Conservation (phyloP, 345 rosid genomes). For the Kernera saxatilis region DNA sequence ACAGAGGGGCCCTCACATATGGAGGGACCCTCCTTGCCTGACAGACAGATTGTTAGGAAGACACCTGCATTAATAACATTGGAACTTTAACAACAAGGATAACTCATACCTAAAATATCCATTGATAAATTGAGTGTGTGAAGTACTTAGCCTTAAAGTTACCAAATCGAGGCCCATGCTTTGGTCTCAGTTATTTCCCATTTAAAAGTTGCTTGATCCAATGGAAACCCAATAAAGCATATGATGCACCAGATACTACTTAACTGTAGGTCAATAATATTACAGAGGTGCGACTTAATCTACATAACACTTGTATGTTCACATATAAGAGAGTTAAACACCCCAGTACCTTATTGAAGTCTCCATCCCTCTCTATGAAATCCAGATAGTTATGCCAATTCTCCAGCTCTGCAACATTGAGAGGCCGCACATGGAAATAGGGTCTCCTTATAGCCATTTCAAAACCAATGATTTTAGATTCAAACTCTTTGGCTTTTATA, state of each 20-base stretch:
- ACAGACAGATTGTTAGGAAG: constrained; percentile 94
- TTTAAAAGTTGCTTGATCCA: constrained; percentile 96
- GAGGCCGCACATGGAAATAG: constrained; percentile 92
- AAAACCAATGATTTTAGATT: constrained; percentile 83
- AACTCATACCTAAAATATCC: constrained; percentile 70
- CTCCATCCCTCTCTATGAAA: constrained; percentile 74
- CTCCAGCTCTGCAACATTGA: constrained; percentile 84
- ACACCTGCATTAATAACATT: constrained; percentile 98
- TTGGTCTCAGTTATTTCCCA: constrained; percentile 95
- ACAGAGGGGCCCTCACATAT: constrained; percentile 83
- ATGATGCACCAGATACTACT: constrained; percentile 93
- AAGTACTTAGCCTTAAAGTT: constrained; percentile 95
- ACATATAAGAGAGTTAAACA: constrained; percentile 36
- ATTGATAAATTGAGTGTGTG: constrained; percentile 69
- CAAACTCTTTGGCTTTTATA: constrained; percentile 93
- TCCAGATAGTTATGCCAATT: constrained; percentile 94
- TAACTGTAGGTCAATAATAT: constrained; percentile 77
- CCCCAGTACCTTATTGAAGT: constrained; percentile 81
- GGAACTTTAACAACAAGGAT: constrained; percentile 63
- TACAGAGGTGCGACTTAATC: constrained; percentile 56
- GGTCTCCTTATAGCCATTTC: constrained; percentile 97
- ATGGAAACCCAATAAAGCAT: constrained; percentile 95
- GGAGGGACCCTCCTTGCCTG: constrained; percentile 97
- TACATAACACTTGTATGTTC: constrained; percentile 36
- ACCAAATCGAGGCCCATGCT: constrained; percentile 91